Evolutionary conservation across 805 yeast species (phyloP), one percentile per base, ranked within the genome.

Genomic region (Starmera amethionina): DNA sequence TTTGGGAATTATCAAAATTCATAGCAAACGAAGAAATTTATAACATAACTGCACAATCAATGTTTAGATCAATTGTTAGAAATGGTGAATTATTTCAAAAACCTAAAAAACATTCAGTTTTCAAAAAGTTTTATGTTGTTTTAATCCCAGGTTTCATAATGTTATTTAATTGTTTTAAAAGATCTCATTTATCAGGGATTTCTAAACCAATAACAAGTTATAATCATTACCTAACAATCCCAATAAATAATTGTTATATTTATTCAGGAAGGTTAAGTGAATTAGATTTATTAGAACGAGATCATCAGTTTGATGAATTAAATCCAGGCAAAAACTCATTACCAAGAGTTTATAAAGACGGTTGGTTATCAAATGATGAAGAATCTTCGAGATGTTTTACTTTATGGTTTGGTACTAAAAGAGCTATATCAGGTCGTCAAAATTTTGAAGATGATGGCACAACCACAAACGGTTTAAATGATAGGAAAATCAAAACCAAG

Each of bases 281-380:
- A 11, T 53, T 68, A 30, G 88, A 81, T 46, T 61, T 87, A 25
- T 54, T 79, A 28, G 52, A 58, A 10, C 58, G 74, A 11, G 72
- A 65, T 38, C 15, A 13, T 30, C 70, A 68, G 22, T 59, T 67
- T 35, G 76, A 77, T 42, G 62, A 63, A 3, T 55, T 60, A 16
- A 60, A 70, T 42, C 81, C 83, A 0, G 84, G 81, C 0, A 68
- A 66, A 5, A 68, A 71, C 37, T 61, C 79, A 0, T 54, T 82
- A 28, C 95, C 97, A 0, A 64, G 94, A 30, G 64, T 82, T 0
- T 88, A 83, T 53, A 61, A 71, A 2, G 95, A 88, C 59, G 96
- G 96, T 0, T 82, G 94, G 87, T 73, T 69, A 46, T 81, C 94
- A 2, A 66, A 76, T 8, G 97, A 90, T 51, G 83, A 79, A 37